Evolutionary conservation across 805 yeast species (phyloP).

Genomic region (Candida coleopterorum): DNA sequence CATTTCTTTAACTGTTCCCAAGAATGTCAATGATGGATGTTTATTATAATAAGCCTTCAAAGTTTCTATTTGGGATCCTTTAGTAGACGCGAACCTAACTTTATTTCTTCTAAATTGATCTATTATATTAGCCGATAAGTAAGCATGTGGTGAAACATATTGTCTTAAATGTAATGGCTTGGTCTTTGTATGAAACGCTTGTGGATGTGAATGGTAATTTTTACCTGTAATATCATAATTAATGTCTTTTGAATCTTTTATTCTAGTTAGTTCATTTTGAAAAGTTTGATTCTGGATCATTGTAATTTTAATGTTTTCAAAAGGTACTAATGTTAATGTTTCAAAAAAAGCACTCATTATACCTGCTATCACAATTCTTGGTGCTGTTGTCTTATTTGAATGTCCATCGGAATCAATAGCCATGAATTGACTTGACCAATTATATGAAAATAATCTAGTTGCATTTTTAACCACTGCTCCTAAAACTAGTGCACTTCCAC

Average conservation of each 20-base stretch:
- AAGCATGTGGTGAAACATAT: constrained; percentile 40
- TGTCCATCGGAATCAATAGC: constrained; percentile 39
- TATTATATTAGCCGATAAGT: constrained; percentile 31
- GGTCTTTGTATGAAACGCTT: constrained; percentile 5
- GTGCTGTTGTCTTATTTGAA: constrained; percentile 64
- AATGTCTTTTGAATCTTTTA: constrained; percentile 12
- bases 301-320: constrained; percentile 77
- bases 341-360: constrained; percentile 78
- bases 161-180: constrained; percentile 23
- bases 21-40: constrained; percentile 50
- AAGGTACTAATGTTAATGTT: constrained; percentile 80
- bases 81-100: constrained; percentile 1
- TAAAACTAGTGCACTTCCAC: constrained; percentile 69
- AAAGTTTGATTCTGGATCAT: constrained; percentile 65
- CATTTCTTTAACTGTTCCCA: constrained; percentile 58
- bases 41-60: constrained; percentile 37
- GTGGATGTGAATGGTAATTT: constrained; percentile 18
- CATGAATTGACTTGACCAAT: constrained; percentile 67
- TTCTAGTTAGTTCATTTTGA: constrained; percentile 21
- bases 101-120: constrained; percentile 21
- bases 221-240: constrained; percentile 21
- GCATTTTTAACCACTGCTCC: constrained; percentile 74
- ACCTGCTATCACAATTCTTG: constrained; percentile 80
- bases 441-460: constrained; percentile 70
- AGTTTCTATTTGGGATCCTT: constrained; percentile 14